phyloP scores from a whole-genome alignment of 106 monocot genomes.

The Cymbidium sinense region DNA sequence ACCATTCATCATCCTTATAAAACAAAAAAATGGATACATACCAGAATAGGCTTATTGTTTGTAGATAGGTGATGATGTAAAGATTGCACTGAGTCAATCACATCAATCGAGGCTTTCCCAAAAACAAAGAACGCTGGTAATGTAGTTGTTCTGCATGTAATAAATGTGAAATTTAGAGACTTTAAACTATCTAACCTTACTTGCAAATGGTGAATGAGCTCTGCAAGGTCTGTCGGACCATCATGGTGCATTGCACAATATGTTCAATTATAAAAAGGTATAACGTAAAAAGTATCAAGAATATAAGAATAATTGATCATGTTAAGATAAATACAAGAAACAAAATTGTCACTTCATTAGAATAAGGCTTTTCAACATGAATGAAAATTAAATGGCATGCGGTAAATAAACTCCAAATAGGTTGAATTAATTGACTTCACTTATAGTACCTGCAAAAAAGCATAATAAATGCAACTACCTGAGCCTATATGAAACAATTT shows the following conservation, averaged over 20 bases:
- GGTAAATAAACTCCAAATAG: background rate
- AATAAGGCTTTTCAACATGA: background rate
- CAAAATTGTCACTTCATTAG: background rate
- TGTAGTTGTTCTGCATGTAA: conserved; percentile 67
- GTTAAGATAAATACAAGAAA: background rate
- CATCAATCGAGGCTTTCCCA: conserved; percentile 63
- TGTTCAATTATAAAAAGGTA: background rate
- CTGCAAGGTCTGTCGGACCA: background rate
- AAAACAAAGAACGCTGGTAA: conserved; percentile 82
- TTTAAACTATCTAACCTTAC: background rate
- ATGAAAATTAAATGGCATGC: background rate
- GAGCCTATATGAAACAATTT: background rate
- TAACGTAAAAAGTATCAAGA: background rate
- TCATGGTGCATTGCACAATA: background rate
- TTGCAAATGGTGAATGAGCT: background rate
- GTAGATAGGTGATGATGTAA: conserved; percentile 28
- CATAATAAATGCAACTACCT: no score
- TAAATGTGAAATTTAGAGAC: conserved; percentile 1
- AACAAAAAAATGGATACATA: conserved; percentile 21
- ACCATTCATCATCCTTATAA: background rate
- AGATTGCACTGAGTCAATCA: conserved; percentile 32
- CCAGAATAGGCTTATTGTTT: conserved; percentile 62
- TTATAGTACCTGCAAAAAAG: no score
- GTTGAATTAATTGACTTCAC: background rate
- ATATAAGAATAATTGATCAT: background rate